Percentiles rank a stretch among this genome's conserved stretches.
phyloP scores from a whole-genome alignment of 2,329 filamentous ascomycete genomes.

The Aspergillus ibericus region DNA sequence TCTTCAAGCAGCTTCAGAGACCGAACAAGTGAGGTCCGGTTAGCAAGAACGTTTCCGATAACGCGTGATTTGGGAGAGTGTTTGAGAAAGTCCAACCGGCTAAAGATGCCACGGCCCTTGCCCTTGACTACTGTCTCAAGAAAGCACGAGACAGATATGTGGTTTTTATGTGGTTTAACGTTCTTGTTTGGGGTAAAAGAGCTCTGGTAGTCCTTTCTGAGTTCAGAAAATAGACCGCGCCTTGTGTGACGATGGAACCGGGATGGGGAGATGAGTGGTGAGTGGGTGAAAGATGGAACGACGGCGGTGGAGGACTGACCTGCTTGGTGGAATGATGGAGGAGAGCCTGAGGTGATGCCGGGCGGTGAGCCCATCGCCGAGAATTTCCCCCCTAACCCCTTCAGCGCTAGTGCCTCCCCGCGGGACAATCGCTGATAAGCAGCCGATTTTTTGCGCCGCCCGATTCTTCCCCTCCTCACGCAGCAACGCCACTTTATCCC shows the following conservation, averaged over 20 bases:
- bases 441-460: conserved; percentile 9
- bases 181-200: neutral
- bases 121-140: conserved; percentile 19
- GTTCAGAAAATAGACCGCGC: neutral
- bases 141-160: conserved; percentile 1
- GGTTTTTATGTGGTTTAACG: neutral
- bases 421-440: conserved; percentile 25
- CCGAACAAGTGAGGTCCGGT: conserved; percentile 27
- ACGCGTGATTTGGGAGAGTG: conserved; percentile 27
- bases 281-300: conserved; percentile 5
- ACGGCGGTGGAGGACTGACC: neutral
- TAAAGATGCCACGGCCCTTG: conserved; percentile 34
- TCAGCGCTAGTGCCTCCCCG: conserved; percentile 21
- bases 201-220: neutral
- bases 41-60: conserved; percentile 37
- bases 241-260: neutral
- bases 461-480: conserved; percentile 16
- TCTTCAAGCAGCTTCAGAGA: conserved; percentile 29
- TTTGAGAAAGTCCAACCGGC: conserved; percentile 47
- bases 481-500: conserved; percentile 15
- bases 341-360: conserved; percentile 2
- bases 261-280: neutral
- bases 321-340: neutral
- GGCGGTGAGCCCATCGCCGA: conserved; percentile 18
- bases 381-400: conserved; percentile 19